Evolutionary conservation across 2,329 filamentous ascomycete species (phyloP), one percentile per base, ranked within the genome.

Genomic region (Orbilia blumenaviensis): DNA sequence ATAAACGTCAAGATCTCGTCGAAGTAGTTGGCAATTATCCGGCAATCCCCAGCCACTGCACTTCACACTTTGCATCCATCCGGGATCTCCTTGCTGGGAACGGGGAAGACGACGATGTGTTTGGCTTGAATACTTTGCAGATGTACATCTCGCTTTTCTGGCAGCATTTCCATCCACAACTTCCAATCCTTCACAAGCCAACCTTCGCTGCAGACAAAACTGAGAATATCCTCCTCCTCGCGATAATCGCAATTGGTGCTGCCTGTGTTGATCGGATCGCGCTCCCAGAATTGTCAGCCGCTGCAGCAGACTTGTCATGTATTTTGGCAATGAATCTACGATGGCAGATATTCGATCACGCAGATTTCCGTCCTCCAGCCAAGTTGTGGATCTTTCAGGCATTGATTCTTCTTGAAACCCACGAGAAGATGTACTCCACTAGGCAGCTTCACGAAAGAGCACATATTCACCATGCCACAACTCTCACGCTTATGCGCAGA

Each of bases 341-440:
- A 66, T 97, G 94, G 92, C 92, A 96, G 82, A 91, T 97, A 38
- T 97, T 98, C 81, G 95, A 94, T 87, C 91, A 97, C 81, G 86
- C 88, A 12, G 92, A 94, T 83, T 97, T 96, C 83, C 87, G 92
- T 16, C 94, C 95, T 0, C 94, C 95, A 0, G 94, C 94, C 7
- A 97, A 96, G 83, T 84, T 99, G 6, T 99, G 94, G 94, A 89
- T 97, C 0, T 98, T 98, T 84, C 95, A 98, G 82, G 90, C 94
- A 0, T 84, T 98, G 61, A 85, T 98, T 3, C 86, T 98, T 3
- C 86, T 98, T 10, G 95, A 99, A 82, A 85, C 97, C 0, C 98
- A 96, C 80, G 95, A 99, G 84, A 99, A 99, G 86, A 95, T 97
- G 91, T 98, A 94, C 82, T 95, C 93, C 41, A 97, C 94, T 0